Conservation (phyloP, 768 basidiomycete species). For the Mycena belliarum region DNA sequence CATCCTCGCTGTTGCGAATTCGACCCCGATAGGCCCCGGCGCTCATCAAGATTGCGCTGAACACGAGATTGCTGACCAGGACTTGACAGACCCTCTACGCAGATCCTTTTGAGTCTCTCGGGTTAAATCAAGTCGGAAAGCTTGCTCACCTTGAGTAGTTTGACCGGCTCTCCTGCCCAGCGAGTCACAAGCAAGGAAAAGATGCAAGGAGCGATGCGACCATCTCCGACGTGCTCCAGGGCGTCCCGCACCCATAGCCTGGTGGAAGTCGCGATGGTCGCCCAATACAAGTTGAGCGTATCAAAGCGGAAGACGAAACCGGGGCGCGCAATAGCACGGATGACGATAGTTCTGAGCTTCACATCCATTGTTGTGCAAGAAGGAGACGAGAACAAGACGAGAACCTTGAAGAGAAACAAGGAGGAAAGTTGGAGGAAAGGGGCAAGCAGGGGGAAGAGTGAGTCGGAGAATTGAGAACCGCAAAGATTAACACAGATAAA, state of each 20-base stretch:
- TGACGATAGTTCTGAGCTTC: neutral
- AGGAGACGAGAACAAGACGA: neutral
- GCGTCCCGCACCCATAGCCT: neutral
- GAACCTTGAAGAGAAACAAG: neutral
- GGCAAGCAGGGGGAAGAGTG: too few relatives aligned
- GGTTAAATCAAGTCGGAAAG: neutral
- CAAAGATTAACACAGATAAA: too few relatives aligned
- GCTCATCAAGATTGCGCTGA: slow-evolving; percentile 7
- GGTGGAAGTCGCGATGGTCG: neutral
- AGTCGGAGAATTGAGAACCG: too few relatives aligned
- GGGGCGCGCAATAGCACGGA: slow-evolving; percentile 2
- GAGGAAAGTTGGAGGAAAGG: too few relatives aligned
- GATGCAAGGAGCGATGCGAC: neutral
- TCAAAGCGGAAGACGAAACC: slow-evolving; percentile 1
- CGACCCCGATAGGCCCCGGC: neutral
- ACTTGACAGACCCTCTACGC: neutral
- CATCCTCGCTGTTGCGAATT: neutral
- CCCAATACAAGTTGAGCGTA: neutral
- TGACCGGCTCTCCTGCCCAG: neutral
- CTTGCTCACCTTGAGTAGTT: neutral
- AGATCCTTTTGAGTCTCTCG: neutral
- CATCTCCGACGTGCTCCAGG: slow-evolving; percentile 5
- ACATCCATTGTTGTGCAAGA: neutral
- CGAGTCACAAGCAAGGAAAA: neutral
- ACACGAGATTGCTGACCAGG: neutral